Base-by-base conservation (phyloP, 257 asterid genomes). In the Pogostemon cablin region DNA sequence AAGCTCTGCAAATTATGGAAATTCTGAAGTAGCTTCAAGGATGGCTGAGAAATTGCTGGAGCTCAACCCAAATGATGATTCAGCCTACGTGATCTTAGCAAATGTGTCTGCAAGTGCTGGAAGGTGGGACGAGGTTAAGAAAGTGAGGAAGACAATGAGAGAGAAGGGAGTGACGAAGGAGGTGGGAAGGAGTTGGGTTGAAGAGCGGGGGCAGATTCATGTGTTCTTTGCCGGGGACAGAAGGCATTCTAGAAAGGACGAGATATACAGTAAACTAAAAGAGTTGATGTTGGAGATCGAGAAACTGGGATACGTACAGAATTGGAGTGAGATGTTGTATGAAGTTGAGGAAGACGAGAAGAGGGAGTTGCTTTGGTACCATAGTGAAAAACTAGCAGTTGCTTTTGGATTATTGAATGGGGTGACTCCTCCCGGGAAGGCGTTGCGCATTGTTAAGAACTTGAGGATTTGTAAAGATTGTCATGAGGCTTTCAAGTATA, bases 161-260 rank as follows among this genome's bases (percentile, higher is more conserved):
- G 90, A 82, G 4, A 80, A 68, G 59, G 48, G 84, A 53, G 87
- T 90, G 68, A 83, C 81, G 46, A 88, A 88, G 78, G 88, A 81
- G 56, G 85, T 87, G 7, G 96, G 96, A 57, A 79, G 86, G 68
- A 90, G 97, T 73, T 87, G 97, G 97, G 75, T 93, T 48, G 97
- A 90, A 80, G 77, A 71, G 49, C 81, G 35, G 0, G 97, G 96
- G 43, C 68, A 61, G 50, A 71, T 77, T 68, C 95, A 87, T 11
- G 90, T 72, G 71, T 90, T 93, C 77, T 74, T 84, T 66, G 86
- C 96, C 0, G 90, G 88, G 53, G 98, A 90, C 44, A 62, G 49
- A 52, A 81, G 85, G 74, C 96, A 87, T 65, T 74, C 62, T 6
- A 81, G 87, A 73, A 82, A 60, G 41, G 80, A 80, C 4, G 96